Evolutionary conservation across 1,284 basidiomycete species (phyloP).

Genomic region (Earliella scabrosa): DNA sequence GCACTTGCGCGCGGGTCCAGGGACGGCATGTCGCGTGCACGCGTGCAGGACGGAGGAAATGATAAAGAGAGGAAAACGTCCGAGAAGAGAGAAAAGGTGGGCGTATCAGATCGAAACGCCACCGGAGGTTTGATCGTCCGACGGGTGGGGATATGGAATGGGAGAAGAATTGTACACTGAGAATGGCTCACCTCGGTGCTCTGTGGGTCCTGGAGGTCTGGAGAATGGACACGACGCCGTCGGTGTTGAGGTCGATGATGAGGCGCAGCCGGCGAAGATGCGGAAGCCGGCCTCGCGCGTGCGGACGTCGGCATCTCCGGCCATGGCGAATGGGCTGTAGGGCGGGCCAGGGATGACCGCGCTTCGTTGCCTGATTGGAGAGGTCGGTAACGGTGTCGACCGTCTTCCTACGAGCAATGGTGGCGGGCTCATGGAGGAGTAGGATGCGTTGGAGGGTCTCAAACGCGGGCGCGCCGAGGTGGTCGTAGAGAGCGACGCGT

Average conservation of each 20-base stretch:
- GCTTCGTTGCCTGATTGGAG: constrained; percentile 70
- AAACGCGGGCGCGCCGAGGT: constrained; percentile 66
- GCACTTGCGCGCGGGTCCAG: no score
- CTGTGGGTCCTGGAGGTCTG: constrained; percentile 62
- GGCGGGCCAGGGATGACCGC: constrained; percentile 79
- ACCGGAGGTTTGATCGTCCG: background rate
- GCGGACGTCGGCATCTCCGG: constrained; percentile 45
- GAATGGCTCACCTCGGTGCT: constrained; percentile 57
- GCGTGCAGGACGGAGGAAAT: no score
- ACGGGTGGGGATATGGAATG: background rate
- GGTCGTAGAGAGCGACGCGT: constrained; percentile 66
- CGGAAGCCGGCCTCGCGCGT: constrained; percentile 63
- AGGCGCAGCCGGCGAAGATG: constrained; percentile 70
- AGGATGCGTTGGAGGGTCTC: constrained; percentile 71
- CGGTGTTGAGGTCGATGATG: constrained; percentile 72
- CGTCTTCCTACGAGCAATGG: constrained; percentile 64
- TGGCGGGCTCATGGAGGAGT: constrained; percentile 60
- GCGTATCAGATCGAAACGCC: constrained; percentile 2
- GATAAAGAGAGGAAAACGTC: no score
- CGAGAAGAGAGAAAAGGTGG: background rate
- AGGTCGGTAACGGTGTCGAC: constrained; percentile 77
- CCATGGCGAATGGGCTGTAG: constrained; percentile 75
- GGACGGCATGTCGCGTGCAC: no score
- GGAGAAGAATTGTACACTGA: background rate
- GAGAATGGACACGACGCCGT: constrained; percentile 64